Base-by-base conservation (phyloP, 169 alveolate genomes). In the Plasmodium inui region DNA sequence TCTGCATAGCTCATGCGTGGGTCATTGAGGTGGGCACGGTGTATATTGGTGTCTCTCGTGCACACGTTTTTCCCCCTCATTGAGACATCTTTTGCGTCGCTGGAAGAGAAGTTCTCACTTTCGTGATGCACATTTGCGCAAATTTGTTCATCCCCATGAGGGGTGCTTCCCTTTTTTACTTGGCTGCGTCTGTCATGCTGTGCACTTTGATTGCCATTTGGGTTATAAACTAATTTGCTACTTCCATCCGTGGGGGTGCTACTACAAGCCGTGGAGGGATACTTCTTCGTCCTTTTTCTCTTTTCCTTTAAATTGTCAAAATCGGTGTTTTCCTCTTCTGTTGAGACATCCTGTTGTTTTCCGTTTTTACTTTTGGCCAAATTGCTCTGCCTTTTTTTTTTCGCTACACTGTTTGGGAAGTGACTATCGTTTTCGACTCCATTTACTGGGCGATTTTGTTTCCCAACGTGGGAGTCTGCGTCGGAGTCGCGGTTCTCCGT, bases 101-200 rank as follows among this genome's bases (percentile, higher is more conserved):
- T 50, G 61, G 9, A n/a, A n/a, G n/a, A 50, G 22, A 50, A 50
- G n/a, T 67, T 0, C 76, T 67, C 76, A 22, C n/a, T 67, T 19
- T 67, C 76, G 37, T 22, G 30, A 0, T 22, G 30, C 76, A 67
- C 37, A 67, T 28, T 67, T 19, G 76, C 39, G 37, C 39, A 67
- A 5, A 67, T 67, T 19, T 67, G 76, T 67, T 67, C 76, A 67
- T 19, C 76, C 76, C n/a, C 76, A 67, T 67, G n/a, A 28, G 76
- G 76, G 76, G n/a, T 50, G 22, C 22, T 41, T 67, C 30, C 41
- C 41, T 22, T 67, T 67, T 67, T 67, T 28, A 67, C 39, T 4
- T 12, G 1, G n/a, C 30, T 67, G 76, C 4, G 76, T 8, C 37
- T 26, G 19, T 19, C 14, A 26, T 12, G 37, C n/a, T 10, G 30